These are phyloP conservation scores for Ogataea pignaliae DNA, from an alignment of 805 yeast genomes.

Conservation along the genomic window DNA sequence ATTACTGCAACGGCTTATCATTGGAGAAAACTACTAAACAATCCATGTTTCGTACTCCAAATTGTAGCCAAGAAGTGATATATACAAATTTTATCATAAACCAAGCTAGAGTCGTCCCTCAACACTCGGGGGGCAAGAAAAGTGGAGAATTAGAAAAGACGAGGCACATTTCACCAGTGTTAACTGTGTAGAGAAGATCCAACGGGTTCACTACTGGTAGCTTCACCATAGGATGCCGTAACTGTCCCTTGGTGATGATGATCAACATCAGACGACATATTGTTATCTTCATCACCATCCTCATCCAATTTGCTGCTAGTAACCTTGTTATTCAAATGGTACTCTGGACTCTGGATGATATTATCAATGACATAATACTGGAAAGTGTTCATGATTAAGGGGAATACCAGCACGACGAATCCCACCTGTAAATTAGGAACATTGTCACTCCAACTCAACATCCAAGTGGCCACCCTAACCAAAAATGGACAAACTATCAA, in stretches of 20 bases:
- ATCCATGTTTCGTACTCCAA: no score
- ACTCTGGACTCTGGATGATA: constrained; percentile 57
- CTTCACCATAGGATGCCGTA: no score
- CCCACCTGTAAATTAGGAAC: constrained; percentile 81
- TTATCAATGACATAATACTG: constrained; percentile 72
- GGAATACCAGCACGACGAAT: constrained; percentile 80
- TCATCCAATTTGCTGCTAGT: constrained; percentile 8
- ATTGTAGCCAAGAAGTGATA: no score
- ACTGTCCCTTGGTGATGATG: background rate
- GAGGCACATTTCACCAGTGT: no score
- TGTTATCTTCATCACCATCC: background rate
- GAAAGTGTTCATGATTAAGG: constrained; percentile 66
- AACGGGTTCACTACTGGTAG: no score
- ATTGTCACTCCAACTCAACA: constrained; percentile 78
- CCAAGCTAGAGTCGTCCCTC: no score
- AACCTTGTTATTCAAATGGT: constrained; percentile 22
- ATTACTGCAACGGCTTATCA: no score
- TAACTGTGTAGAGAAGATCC: no score
- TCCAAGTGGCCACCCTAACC: constrained; percentile 65
- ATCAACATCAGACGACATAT: background rate
- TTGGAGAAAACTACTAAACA: no score
- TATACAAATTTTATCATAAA: no score
- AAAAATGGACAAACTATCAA: constrained; percentile 61
- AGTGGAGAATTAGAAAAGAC: no score
- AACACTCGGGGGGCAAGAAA: no score